phyloP scores from a whole-genome alignment of 2,329 filamentous ascomycete species.

The Stachybotrys echinatus region DNA sequence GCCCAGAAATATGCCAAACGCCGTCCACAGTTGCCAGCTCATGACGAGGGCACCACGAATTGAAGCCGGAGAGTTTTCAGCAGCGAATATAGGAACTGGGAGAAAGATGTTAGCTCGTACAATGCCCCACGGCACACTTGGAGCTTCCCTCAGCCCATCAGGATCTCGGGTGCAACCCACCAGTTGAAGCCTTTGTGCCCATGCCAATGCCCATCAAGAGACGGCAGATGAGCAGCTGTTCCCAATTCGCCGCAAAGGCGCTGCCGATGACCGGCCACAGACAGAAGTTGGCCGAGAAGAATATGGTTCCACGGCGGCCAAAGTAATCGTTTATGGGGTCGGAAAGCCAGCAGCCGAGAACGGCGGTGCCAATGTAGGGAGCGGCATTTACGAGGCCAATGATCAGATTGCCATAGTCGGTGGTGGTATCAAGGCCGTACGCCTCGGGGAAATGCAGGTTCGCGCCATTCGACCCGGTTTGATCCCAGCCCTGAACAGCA shows the following conservation, averaged over 20 bases:
- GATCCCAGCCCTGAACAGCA: slow-evolving; percentile 66
- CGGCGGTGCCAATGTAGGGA: slow-evolving; percentile 42
- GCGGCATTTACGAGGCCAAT: slow-evolving; percentile 64
- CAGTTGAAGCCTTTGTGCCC: slow-evolving; percentile 64
- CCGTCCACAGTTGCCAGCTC: slow-evolving; percentile 71
- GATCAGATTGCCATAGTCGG: slow-evolving; percentile 38
- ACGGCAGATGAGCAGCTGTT: slow-evolving; percentile 63
- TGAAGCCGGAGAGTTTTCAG: slow-evolving; percentile 64
- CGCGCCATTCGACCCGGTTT: slow-evolving; percentile 59
- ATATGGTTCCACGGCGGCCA: slow-evolving; percentile 53
- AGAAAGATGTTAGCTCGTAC: neutral
- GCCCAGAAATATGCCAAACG: slow-evolving; percentile 57
- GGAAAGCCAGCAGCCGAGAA: slow-evolving; percentile 59
- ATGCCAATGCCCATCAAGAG: slow-evolving; percentile 74
- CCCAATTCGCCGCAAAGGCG: slow-evolving; percentile 67
- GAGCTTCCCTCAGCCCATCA: neutral
- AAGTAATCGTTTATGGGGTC: slow-evolving; percentile 51
- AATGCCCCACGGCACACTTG: no score
- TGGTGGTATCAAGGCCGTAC: slow-evolving; percentile 36
- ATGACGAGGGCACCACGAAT: slow-evolving; percentile 75
- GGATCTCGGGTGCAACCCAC: no score
- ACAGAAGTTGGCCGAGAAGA: slow-evolving; percentile 69
- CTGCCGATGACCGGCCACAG: slow-evolving; percentile 65
- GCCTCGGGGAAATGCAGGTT: slow-evolving; percentile 55
- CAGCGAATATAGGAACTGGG: slow-evolving; percentile 69